phyloP scores from a whole-genome alignment of 2,329 filamentous ascomycete genomes.

The Aspergillus ochraceoroseus region DNA sequence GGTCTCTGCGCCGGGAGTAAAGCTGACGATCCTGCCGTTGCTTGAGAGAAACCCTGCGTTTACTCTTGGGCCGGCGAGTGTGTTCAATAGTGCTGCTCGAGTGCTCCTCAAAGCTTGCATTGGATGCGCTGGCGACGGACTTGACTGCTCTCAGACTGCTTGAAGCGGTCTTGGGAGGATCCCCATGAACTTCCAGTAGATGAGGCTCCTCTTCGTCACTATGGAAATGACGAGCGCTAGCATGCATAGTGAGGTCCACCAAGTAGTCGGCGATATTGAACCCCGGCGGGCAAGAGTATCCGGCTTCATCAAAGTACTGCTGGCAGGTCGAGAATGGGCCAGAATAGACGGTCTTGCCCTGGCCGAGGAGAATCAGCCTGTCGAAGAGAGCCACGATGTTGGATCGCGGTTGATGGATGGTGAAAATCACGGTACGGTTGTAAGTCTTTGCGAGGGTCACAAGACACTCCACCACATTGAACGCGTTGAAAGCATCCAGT shows the following conservation, averaged over 20 bases:
- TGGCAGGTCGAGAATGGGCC: constrained; percentile 86
- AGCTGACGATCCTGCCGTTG: constrained; percentile 84
- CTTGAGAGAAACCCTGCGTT: constrained; percentile 74
- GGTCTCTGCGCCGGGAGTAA: constrained; percentile 73
- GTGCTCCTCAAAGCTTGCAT: constrained; percentile 63
- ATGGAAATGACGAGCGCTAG: constrained; percentile 55
- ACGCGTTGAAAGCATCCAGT: constrained; percentile 93
- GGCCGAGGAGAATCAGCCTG: constrained; percentile 81
- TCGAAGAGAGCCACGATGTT: constrained; percentile 98
- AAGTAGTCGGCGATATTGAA: constrained; percentile 99
- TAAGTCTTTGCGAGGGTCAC: constrained; percentile 94
- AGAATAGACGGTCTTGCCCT: constrained; percentile 87
- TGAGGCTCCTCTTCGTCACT: constrained; percentile 50
- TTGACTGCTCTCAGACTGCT: constrained; percentile 87
- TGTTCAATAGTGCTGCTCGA: constrained; percentile 59
- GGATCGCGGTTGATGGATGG: constrained; percentile 94
- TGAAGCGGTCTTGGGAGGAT: constrained; percentile 65
- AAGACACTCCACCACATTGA: constrained; percentile 94
- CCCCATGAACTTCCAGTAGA: constrained; percentile 55
- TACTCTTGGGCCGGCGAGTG: constrained; percentile 60
- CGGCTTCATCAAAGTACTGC: constrained; percentile 83
- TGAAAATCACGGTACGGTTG: constrained; percentile 95
- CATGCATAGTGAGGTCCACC: constrained; percentile 97
- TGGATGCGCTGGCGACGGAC: constrained; percentile 79
- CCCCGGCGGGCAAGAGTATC: constrained; percentile 87